Evolutionary conservation across 2,329 filamentous ascomycete genomes (phyloP), one percentile per base, ranked within the genome.

Genomic region (Zymoseptoria crescenta): DNA sequence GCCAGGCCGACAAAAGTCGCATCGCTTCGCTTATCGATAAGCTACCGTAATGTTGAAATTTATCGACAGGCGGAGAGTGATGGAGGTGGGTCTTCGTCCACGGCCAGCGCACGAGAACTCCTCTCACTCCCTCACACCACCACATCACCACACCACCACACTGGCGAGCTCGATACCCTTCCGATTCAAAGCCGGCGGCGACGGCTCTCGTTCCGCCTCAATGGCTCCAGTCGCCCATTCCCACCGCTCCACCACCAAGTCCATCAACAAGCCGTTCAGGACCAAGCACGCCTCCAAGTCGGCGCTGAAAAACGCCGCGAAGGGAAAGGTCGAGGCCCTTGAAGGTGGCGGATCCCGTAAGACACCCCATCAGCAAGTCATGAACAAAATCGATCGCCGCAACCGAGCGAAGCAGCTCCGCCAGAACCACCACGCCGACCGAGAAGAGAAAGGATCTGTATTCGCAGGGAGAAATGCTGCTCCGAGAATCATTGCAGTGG

Each of bases 371-470:
- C 94, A 99, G 74, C 91, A 96, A 77, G 85, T 96, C 77, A 93
- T 96, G 89, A 96, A 91, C 60, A 99, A 97, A 77, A 83, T 99
- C 74, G 91, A 96, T 75, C 88, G 94, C 61, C 87, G 91, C 68
- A 97, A 99, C 75, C 91, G 96, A 79, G 89, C 91, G 67, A 93
- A 93, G 75, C 94, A 99, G 79, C 86, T 87, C 74, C 89, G 93
- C 69, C 79, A 88, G 62, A 81, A 86, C 67, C 96, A 97, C 76
- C 86, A 91, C 71, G 86, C 86, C 71, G 91, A 94, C 68, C 88
- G 94, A 70, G 81, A 88, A 53, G 87, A 88, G 66, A 87, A 91
- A 56, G 86, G 83, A 0, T 89, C 85, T 45, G 80, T 99, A 21
- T 99, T 99, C 70, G 77, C 83, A n/a, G 94, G 93, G 4, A 85